phyloP scores from a whole-genome alignment of 768 basidiomycete genomes.

The Termitomyces sp. region DNA sequence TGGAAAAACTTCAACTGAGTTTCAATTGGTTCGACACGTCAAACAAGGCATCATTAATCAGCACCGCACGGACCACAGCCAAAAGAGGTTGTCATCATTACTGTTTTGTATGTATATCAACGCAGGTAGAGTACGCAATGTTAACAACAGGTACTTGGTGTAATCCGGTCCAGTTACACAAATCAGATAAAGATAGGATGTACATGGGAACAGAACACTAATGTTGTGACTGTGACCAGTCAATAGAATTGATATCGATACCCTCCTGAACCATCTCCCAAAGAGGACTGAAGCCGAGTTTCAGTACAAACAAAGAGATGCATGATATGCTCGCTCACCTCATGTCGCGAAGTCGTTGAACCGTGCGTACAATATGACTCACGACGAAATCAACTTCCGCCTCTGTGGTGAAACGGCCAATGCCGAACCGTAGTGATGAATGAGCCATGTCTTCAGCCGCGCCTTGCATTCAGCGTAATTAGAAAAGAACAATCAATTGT shows the following conservation, averaged over 20 bases:
- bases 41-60: conserved; percentile 1
- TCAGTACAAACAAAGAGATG: conserved; percentile 8
- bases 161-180: background rate
- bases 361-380: conserved; percentile 81
- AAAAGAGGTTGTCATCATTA: background rate
- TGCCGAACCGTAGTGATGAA: conserved; percentile 94
- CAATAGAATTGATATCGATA: conserved; percentile 90
- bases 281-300: conserved; percentile 54
- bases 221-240: conserved; percentile 94
- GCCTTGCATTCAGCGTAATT: conserved; percentile 35
- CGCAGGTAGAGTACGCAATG: background rate
- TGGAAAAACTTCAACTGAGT: conserved; percentile 36
- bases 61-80: conserved; percentile 4
- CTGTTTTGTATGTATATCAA: background rate
- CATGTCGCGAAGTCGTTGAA: conserved; percentile 88
- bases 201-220: conserved; percentile 31
- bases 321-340: conserved; percentile 42
- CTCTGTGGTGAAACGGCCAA: conserved; percentile 97
- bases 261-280: conserved; percentile 99
- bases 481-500: background rate
- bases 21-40: conserved; percentile 41
- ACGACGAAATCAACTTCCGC: conserved; percentile 95
- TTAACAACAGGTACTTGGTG: background rate
- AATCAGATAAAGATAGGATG: conserved; percentile 7
- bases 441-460: conserved; percentile 99